Percentiles rank a stretch among this genome's conserved stretches.
phyloP scores from a whole-genome alignment of 345 rosid genomes.

The Aegle marmelos region DNA sequence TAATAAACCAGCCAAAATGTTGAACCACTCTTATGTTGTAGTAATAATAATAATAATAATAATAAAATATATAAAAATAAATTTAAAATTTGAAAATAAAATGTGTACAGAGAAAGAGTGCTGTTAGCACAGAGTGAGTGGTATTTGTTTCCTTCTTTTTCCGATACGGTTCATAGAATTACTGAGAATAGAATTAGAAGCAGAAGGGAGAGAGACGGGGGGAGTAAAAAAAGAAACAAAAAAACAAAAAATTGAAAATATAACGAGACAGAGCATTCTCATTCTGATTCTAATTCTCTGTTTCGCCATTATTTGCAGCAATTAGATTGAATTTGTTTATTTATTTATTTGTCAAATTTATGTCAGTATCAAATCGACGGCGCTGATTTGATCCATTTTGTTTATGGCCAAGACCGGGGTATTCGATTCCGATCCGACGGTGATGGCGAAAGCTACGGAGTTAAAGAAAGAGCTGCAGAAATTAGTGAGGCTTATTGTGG shows the following conservation, averaged over 20 bases:
- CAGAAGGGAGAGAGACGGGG: neutral
- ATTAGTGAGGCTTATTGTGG: slow-evolving; percentile 58
- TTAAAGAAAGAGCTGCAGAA: slow-evolving; percentile 69
- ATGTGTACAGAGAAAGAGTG: too few species aligned
- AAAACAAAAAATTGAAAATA: neutral
- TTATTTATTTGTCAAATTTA: too few species aligned
- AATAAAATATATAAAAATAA: too few species aligned
- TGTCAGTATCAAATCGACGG: neutral
- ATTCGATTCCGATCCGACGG: slow-evolving; percentile 63
- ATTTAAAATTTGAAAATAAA: too few species aligned
- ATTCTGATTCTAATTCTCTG: slow-evolving; percentile 9
- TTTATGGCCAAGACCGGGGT: slow-evolving; percentile 66
- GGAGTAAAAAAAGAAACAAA: neutral
- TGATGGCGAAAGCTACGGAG: slow-evolving; percentile 53
- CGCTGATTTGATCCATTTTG: slow-evolving; percentile 10
- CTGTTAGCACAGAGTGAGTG: neutral
- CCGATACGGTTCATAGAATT: neutral
- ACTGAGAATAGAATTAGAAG: neutral
- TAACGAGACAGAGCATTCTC: slow-evolving; percentile 23
- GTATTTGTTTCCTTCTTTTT: neutral
- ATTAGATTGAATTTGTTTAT: neutral
- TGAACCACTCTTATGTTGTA: too few species aligned
- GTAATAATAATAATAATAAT: too few species aligned
- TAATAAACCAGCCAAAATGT: too few species aligned
- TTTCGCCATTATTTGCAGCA: neutral